Conservation (phyloP, 495 filamentous ascomycete species). For the Podospora pseudocomata region DNA sequence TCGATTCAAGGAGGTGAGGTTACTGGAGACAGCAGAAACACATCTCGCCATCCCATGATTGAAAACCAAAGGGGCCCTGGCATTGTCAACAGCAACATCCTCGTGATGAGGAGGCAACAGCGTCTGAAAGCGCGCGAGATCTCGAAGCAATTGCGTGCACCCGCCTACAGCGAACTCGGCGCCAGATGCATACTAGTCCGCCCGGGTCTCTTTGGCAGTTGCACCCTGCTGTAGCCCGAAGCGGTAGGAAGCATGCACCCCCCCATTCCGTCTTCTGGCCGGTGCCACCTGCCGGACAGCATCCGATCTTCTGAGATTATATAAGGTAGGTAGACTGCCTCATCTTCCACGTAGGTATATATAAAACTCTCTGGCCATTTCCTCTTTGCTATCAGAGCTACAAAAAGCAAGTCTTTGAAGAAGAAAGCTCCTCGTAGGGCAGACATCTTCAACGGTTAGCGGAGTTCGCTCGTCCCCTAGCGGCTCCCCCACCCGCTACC, state of each 20-base stretch:
- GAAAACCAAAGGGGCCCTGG: not conserved
- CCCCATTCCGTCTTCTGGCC: not conserved
- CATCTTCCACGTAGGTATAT: not conserved
- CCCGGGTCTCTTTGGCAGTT: constrained; percentile 1
- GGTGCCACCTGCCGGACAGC: not conserved
- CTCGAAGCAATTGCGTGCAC: constrained; percentile 8
- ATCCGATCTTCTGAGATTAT: not conserved
- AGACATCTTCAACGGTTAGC: not conserved
- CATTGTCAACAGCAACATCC: not conserved
- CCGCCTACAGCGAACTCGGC: constrained; percentile 9
- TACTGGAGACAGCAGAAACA: not conserved
- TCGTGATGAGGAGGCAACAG: constrained; percentile 2
- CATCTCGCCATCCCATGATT: not conserved
- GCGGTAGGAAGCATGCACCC: not conserved
- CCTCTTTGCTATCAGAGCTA: not conserved
- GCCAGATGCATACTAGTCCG: not conserved
- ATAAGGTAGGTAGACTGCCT: not conserved
- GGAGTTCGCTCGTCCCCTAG: not conserved
- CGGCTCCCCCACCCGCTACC: not conserved
- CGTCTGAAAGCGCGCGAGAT: constrained; percentile 9
- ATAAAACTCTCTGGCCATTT: not conserved
- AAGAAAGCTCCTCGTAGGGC: not conserved
- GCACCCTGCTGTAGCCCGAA: not conserved
- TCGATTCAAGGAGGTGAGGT: not conserved
- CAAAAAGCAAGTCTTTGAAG: not conserved